Evolutionary conservation across 2,329 filamentous ascomycete genomes (phyloP), one percentile per base, ranked within the genome.

Genomic region (Fusarium redolens): DNA sequence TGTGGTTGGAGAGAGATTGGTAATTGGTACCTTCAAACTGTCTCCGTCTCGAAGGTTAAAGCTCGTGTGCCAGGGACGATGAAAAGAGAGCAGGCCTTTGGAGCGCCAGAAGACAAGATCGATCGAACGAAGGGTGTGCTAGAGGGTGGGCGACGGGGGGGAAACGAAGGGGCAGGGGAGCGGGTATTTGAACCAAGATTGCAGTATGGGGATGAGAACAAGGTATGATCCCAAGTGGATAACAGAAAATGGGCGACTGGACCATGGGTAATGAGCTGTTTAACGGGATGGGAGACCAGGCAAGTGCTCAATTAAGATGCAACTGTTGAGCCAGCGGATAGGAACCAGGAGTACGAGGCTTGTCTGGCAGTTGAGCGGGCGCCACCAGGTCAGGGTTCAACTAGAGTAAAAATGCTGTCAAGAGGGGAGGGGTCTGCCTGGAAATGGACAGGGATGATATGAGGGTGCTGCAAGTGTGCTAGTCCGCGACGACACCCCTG

Each of bases 141-240:
- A 73, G 71, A 73, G 75, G 67, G 65, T 45, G 64, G 57, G 50
- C 69, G 76, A 79, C 73, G 74, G 77, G 79, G 79, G 78, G 76
- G 75, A 73, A 71, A 75, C 76, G 74, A 75, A 76, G 73, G 71
- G 71, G 66, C 77, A 78, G 78, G 78, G 79, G 78, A 79, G 65
- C 71, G 78, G 73, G 73, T 80, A 79, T 79, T 81, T 80, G 80
- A 81, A 75, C 78, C 74, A 75, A 77, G 72, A 78, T 74, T 75
- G 45, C 64, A 65, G 61, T 65, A 79, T 77, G 79, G 78, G 72
- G 75, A 78, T 75, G 68, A 69, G 75, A 74, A 65, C 76, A 72
- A 74, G 77, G 80, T 79, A 75, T 79, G 79, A 81, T 79, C 75
- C 73, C 68, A 72, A 78, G 79, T 81, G 81, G 81, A 71, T 79